Conservation (phyloP, 1,284 basidiomycete genomes). For the Takashimella tepidaria region DNA sequence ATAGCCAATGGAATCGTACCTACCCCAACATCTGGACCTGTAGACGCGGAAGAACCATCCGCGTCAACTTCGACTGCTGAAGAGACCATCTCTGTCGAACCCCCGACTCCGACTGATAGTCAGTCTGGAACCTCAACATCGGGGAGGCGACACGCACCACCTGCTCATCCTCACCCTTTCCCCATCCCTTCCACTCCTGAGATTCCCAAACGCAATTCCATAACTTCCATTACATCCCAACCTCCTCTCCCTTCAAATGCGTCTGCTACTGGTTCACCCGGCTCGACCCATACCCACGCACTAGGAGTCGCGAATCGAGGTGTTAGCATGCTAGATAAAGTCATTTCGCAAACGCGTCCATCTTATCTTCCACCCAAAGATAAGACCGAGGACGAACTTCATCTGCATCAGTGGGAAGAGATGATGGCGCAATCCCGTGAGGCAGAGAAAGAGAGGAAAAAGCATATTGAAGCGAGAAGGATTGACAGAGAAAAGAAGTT, state of each 20-base stretch:
- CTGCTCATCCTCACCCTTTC: slow-evolving; percentile 42
- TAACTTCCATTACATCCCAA: slow-evolving; percentile 9
- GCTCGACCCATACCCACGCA: slow-evolving; percentile 8
- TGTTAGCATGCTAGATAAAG: slow-evolving; percentile 43
- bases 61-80: neutral
- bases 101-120: neutral
- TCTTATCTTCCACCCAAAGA: slow-evolving; percentile 77
- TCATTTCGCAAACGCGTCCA: slow-evolving; percentile 57
- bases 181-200: slow-evolving; percentile 23
- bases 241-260: slow-evolving; percentile 7
- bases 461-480: slow-evolving; percentile 20
- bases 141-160: slow-evolving; percentile 32
- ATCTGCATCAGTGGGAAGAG: slow-evolving; percentile 79
- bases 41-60: neutral
- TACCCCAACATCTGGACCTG: neutral
- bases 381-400: slow-evolving; percentile 71
- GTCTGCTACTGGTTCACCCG: slow-evolving; percentile 2
- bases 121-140: slow-evolving; percentile 16
- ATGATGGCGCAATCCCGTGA: slow-evolving; percentile 65
- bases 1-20: slow-evolving; percentile 15
- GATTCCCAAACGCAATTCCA: slow-evolving; percentile 5
- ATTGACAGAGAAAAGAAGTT: slow-evolving; percentile 37
- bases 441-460: slow-evolving; percentile 28
- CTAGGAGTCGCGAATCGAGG: slow-evolving; percentile 36
- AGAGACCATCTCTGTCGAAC: neutral